Evolutionary conservation across 257 asterid genomes (phyloP), one percentile per base, ranked within the genome.

Genomic region (Schizonepeta tenuifolia): DNA sequence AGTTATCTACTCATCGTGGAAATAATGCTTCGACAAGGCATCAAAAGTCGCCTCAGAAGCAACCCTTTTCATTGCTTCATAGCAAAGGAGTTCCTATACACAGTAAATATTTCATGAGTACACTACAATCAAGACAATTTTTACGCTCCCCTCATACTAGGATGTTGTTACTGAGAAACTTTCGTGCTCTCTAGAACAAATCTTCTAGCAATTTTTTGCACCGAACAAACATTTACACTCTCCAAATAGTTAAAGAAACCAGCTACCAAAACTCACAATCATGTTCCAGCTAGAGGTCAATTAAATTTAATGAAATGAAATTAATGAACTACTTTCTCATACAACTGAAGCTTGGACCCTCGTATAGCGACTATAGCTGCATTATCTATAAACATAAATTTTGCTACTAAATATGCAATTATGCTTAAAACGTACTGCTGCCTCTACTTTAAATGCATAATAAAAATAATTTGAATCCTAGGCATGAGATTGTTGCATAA

Each of bases 381-480:
- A 62, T 7, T n/a, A 11, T 5, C 35, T 20, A 63, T 62, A 41
- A 9, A 40, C 8, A 62, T 10, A 20, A 35, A 44, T 21, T 51
- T 76, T 26, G 21, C 26, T 43, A 15, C 5, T 6, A 9, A 43
- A 46, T 20, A 47, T 13, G 63, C 28, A 44, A 43, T 31, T 49
- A n/a, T 67, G 38, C 36, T 35, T n/a, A 36, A 40, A 22, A 36
- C 13, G 38, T 47, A 58, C 41, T 56, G 47, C 3, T 74, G 9
- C 9, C 65, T 21, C n/a, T 51, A 53, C 14, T 31, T 50, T 65
- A 43, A 69, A 59, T 69, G 61, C 60, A 53, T 22, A 21, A 43
- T 43, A 6, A 71, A 49, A 11, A 50, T 22, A 63, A 58, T 13
- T 17, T 56, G 22, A 65, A 47, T 20, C 35, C 72, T 75, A 75